These are phyloP conservation scores for Boechera stricta DNA, from an alignment of 345 rosid species.

Conservation along the genomic window DNA sequence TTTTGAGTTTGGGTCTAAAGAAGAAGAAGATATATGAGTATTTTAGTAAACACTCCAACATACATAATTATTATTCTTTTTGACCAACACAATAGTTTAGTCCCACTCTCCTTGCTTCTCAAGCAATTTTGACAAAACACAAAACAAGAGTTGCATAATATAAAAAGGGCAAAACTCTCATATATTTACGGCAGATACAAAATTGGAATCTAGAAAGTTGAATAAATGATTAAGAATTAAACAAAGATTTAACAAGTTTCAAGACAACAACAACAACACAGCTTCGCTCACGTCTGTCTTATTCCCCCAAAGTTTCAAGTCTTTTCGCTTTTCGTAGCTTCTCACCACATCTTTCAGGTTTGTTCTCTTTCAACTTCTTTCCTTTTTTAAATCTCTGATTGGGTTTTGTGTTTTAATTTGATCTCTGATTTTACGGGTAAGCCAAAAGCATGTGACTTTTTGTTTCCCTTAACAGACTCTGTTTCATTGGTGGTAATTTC, in stretches of 20 bases:
- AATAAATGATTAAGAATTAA: constrained; percentile 10
- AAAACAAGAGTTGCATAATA: not conserved
- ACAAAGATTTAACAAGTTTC: constrained; percentile 15
- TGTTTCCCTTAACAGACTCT: constrained; percentile 15
- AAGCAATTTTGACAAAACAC: constrained; percentile 36
- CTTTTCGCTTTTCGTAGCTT: constrained; percentile 30
- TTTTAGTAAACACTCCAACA: not conserved
- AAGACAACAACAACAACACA: constrained; percentile 20
- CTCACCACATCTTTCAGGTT: constrained; percentile 35
- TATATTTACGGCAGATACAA: constrained; percentile 18
- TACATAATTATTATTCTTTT: constrained; percentile 28
- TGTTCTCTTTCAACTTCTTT: constrained; percentile 24
- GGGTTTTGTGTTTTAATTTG: constrained; percentile 7
- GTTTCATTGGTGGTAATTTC: constrained; percentile 33
- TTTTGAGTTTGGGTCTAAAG: too few relatives aligned
- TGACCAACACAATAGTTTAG: constrained; percentile 41
- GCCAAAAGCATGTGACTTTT: constrained; percentile 26
- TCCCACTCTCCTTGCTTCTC: constrained; percentile 45
- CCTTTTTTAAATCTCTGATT: not conserved
- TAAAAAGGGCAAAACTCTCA: constrained; percentile 21
- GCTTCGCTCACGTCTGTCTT: constrained; percentile 46
- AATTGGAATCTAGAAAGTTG: not conserved
- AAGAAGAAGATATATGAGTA: not conserved
- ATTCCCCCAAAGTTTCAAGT: constrained; percentile 15
- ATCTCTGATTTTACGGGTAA: constrained; percentile 17